These are phyloP conservation scores for Wickerhamomyces subpelliculosus DNA, from an alignment of 805 yeast genomes.

Conservation along the genomic window DNA sequence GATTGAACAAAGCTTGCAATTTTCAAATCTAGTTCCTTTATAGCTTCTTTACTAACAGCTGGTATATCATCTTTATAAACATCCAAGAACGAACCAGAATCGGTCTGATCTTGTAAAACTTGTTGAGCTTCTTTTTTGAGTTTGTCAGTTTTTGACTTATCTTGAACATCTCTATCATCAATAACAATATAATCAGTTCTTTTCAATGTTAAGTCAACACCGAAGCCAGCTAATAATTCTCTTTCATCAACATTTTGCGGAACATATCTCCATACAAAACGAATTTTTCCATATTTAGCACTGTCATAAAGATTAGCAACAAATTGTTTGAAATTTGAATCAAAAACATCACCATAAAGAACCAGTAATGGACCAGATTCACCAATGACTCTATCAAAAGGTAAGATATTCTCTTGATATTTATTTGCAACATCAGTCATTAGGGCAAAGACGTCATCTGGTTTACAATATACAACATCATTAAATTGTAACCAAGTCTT, in stretches of 20 bases:
- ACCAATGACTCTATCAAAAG: slow-evolving; percentile 67
- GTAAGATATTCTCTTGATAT: slow-evolving; percentile 18
- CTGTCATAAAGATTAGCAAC: slow-evolving; percentile 52
- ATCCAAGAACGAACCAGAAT: slow-evolving; percentile 12
- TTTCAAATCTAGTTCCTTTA: slow-evolving; percentile 33
- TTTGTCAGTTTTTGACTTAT: slow-evolving; percentile 11
- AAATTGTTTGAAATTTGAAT: slow-evolving; percentile 46
- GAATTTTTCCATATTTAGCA: slow-evolving; percentile 56
- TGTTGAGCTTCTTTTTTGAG: slow-evolving; percentile 22
- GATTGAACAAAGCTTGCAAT: slow-evolving; percentile 26
- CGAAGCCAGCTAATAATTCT: slow-evolving; percentile 51
- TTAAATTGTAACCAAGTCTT: slow-evolving; percentile 46
- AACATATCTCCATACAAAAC: slow-evolving; percentile 71
- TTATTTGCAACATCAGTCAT: slow-evolving; percentile 38
- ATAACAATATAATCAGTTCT: slow-evolving; percentile 60
- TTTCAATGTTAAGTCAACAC: slow-evolving; percentile 56
- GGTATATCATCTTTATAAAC: slow-evolving; percentile 23
- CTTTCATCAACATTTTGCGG: slow-evolving; percentile 25
- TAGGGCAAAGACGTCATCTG: slow-evolving; percentile 74
- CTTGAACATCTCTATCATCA: slow-evolving; percentile 44
- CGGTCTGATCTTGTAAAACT: slow-evolving; percentile 7
- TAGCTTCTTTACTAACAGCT: slow-evolving; percentile 24
- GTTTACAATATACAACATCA: slow-evolving; percentile 50
- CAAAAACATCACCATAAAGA: slow-evolving; percentile 59
- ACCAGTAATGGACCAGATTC: slow-evolving; percentile 43